Evolutionary conservation across 2,329 filamentous ascomycete species (phyloP), one percentile per base, ranked within the genome.

Genomic region (Escovopsis sp.): DNA sequence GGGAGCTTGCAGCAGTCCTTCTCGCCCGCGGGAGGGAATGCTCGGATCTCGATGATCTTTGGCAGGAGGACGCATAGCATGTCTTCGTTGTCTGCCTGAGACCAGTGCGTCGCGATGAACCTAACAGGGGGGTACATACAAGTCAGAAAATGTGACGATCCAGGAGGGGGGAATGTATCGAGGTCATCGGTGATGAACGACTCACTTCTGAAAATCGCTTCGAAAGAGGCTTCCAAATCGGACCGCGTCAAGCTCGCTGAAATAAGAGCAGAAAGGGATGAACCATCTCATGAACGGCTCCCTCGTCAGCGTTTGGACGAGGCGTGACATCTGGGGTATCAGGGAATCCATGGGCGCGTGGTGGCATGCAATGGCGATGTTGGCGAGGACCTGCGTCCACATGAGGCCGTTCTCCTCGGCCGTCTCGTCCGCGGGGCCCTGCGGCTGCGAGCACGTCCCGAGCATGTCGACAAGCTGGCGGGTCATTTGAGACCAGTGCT

Each of bases 251-350:
- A 93, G 67, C 41, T 85, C 74, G 0, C 84, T 80, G 50, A 91
- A 79, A 40, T 84, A 79, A 12, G 81, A 80, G 60, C 86, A 95
- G 59, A 96, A 94, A 0, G 79, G 72, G 35, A 96, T 71, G 57
- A 94, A 96, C 66, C 79, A 81, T 40, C 62, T 62, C 53, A 80
- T 74, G 52, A 88, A 71, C 1, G 71, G 70, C 36, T 81, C 76
- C 40, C 72, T 72, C 4, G 74, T 77, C 38, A 94, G 63, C 4
- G 66, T 64, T 30, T 80, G 75, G 55, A 76, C 73, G 37, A 94
- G 68, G 4, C 74, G 61, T 13, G 74, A 71, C 43, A 88, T 72
- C 32, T 75, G 72, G 1, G 84, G 75, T 35, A 94, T 78, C 31
- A 93, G 64, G 7, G 80, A 72, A 51, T 94, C 84, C 56, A 94